Conservation (phyloP, 208 protist species). For the Trypanosoma theileri region DNA sequence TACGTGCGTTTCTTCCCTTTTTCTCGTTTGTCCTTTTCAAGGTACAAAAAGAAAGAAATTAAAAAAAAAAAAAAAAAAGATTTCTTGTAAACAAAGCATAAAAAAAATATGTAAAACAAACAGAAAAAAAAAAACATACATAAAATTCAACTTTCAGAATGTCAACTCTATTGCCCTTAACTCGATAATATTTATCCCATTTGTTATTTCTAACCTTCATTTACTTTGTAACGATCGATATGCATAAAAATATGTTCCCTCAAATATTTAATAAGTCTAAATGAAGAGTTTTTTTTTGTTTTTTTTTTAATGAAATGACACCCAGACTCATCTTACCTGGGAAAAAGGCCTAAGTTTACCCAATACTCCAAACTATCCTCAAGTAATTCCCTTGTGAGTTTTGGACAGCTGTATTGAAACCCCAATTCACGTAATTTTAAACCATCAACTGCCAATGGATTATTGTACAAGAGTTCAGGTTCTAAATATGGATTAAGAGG, state of each 20-base stretch:
- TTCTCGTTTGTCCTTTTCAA: not conserved
- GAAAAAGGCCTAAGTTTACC: constrained; percentile 29
- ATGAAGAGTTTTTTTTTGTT: not conserved
- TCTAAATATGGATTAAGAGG: constrained; percentile 91
- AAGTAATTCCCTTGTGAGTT: constrained; percentile 35
- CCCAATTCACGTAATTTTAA: constrained; percentile 37
- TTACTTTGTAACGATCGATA: not conserved
- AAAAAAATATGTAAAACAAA: constrained; percentile 12
- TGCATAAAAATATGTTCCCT: not conserved
- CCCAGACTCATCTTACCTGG: constrained; percentile 23
- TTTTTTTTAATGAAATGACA: constrained; percentile 5
- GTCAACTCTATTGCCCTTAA: too few species aligned
- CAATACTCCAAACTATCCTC: constrained; percentile 40
- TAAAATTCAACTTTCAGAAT: not conserved
- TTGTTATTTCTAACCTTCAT: constrained; percentile 9
- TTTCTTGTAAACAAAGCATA: not conserved
- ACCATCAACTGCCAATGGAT: constrained; percentile 81
- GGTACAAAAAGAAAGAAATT: not conserved
- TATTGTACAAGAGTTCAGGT: constrained; percentile 86
- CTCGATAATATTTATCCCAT: not conserved
- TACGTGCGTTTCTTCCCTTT: constrained; percentile 8
- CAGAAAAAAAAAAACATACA: not conserved
- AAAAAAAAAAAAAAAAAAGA: not conserved
- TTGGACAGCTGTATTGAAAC: constrained; percentile 45
- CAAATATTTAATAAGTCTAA: not conserved